Evolutionary conservation across 2,329 filamentous ascomycete species (phyloP).

Genomic region (Colletotrichum tabaci): DNA sequence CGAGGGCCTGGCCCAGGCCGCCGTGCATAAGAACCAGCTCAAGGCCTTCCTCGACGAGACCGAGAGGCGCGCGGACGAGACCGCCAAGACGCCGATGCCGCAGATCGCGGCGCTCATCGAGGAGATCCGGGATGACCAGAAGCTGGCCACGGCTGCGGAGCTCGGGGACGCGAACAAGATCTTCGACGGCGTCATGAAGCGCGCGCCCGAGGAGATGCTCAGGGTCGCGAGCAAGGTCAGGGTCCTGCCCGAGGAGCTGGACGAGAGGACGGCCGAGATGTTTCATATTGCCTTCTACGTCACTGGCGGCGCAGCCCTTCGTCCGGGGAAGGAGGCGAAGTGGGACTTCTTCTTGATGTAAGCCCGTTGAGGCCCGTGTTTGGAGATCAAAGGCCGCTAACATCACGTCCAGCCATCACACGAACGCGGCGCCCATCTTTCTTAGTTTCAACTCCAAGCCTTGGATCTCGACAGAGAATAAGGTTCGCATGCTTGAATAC

Average conservation of each 20-base stretch:
- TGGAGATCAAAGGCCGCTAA: slow-evolving; percentile 11
- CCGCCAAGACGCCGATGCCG: slow-evolving; percentile 50
- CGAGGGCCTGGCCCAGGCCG: slow-evolving; percentile 82
- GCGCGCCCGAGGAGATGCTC: slow-evolving; percentile 76
- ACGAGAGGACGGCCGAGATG: slow-evolving; percentile 73
- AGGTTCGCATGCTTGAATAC: slow-evolving; percentile 83
- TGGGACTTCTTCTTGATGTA: slow-evolving; percentile 85
- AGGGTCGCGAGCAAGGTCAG: slow-evolving; percentile 71
- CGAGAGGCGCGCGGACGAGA: slow-evolving; percentile 62
- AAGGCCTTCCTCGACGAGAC: slow-evolving; percentile 66
- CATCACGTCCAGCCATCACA: slow-evolving; percentile 73
- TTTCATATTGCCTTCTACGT: slow-evolving; percentile 73
- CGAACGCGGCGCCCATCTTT: slow-evolving; percentile 83
- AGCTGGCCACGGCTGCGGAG: slow-evolving; percentile 67
- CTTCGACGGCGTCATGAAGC: slow-evolving; percentile 76
- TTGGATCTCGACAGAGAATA: slow-evolving; percentile 73
- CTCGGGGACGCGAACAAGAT: slow-evolving; percentile 74
- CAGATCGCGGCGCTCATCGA: slow-evolving; percentile 73
- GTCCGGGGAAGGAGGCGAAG: slow-evolving; percentile 75
- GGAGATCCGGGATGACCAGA: slow-evolving; percentile 69
- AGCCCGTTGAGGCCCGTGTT: slow-evolving; percentile 44
- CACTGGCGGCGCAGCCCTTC: slow-evolving; percentile 70
- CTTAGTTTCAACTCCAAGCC: slow-evolving; percentile 73
- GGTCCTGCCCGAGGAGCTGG: slow-evolving; percentile 70
- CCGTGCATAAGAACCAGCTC: slow-evolving; percentile 75